These are phyloP conservation scores for Jaltomata sinuosa DNA, from an alignment of 257 asterid genomes.

Conservation along the genomic window DNA sequence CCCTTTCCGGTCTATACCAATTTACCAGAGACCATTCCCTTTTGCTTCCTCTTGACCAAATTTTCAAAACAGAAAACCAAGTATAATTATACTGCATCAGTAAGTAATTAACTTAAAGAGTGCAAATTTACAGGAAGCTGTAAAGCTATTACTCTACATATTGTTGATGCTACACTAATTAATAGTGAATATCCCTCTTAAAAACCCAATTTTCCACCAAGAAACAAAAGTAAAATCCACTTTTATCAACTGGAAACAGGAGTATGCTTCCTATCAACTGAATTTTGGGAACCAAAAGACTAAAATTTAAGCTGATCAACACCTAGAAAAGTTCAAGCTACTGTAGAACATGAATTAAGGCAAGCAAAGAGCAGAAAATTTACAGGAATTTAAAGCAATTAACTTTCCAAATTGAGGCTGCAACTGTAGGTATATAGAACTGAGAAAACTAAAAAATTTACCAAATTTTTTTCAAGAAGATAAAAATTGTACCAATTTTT, in stretches of 20 bases:
- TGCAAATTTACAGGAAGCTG: background rate
- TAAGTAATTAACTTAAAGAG: background rate
- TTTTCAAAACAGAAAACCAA: background rate
- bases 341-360: background rate
- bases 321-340: background rate
- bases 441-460: too few species aligned
- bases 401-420: too few species aligned
- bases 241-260: background rate
- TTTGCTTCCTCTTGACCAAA: background rate
- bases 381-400: background rate
- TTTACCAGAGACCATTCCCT: background rate
- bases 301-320: background rate
- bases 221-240: background rate
- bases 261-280: background rate
- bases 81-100: background rate
- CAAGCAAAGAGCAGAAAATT: background rate
- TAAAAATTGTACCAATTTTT: slow-evolving; percentile 41
- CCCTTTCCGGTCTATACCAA: background rate
- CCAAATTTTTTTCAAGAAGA: too few species aligned
- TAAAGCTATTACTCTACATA: background rate
- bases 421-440: too few species aligned
- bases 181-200: background rate
- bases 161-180: background rate
- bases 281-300: background rate
- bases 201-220: background rate